Evolutionary conservation across 2,329 filamentous ascomycete species (phyloP).

Genomic region (Phaeosphaeriaceae sp.): DNA sequence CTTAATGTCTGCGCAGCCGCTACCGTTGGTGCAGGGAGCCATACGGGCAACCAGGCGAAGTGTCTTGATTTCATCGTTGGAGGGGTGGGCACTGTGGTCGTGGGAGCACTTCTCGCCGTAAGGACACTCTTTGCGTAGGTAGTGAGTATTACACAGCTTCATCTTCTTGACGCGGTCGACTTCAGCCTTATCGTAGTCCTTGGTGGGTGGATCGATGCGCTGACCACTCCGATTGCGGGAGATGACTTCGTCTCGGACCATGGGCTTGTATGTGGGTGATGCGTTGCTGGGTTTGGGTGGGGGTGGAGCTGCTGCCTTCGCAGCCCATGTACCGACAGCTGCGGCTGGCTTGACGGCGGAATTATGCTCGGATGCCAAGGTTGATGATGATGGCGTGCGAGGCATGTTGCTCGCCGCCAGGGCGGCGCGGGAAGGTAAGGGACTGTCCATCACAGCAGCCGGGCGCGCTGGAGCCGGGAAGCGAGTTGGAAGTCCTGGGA

Average conservation of each 20-base stretch:
- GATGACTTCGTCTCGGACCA: slow-evolving; percentile 50
- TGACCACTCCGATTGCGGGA: slow-evolving; percentile 67
- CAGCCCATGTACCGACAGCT: slow-evolving; percentile 38
- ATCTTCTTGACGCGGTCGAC: slow-evolving; percentile 68
- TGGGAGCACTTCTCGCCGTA: slow-evolving; percentile 64
- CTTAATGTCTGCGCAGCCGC: slow-evolving; percentile 64
- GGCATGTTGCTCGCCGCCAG: slow-evolving; percentile 13
- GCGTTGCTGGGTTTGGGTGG: slow-evolving; percentile 39
- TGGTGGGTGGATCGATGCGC: slow-evolving; percentile 63
- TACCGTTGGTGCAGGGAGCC: slow-evolving; percentile 67
- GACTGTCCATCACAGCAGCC: slow-evolving; percentile 25
- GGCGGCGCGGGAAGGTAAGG: slow-evolving; percentile 15
- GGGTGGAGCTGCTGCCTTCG: slow-evolving; percentile 43
- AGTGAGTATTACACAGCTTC: slow-evolving; percentile 70
- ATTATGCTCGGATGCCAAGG: slow-evolving; percentile 31
- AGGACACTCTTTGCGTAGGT: slow-evolving; percentile 65
- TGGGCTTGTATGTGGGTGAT: slow-evolving; percentile 29
- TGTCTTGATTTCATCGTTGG: slow-evolving; percentile 61
- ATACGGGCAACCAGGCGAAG: slow-evolving; percentile 68
- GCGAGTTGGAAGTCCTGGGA: slow-evolving; percentile 32
- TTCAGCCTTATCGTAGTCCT: slow-evolving; percentile 62
- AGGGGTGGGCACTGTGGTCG: slow-evolving; percentile 61
- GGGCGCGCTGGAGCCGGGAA: slow-evolving; percentile 28
- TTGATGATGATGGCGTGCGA: slow-evolving; percentile 41
- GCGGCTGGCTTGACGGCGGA: slow-evolving; percentile 20